Conservation (phyloP, 805 yeast species). For the Ogataea pini region DNA sequence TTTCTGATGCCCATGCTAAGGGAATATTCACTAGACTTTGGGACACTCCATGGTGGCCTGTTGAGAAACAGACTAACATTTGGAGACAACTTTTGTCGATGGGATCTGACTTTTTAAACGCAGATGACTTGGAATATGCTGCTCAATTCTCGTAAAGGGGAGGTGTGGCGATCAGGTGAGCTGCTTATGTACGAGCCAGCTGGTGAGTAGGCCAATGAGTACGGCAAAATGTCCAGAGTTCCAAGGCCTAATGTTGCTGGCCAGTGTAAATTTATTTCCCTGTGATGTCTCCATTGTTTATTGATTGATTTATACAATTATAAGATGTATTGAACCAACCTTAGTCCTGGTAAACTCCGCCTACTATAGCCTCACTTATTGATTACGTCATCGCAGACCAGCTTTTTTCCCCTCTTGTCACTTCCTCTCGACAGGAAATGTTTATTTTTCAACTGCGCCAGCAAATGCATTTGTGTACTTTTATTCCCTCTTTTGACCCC, state of each 20-base stretch:
- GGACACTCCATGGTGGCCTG: conserved; percentile 75
- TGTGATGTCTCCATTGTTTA: no score
- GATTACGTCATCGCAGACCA: background rate
- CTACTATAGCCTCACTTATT: background rate
- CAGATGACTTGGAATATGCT: conserved; percentile 52
- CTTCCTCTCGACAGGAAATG: background rate
- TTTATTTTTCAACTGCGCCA: background rate
- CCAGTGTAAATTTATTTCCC: no score
- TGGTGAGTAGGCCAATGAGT: no score
- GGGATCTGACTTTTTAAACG: conserved; percentile 61
- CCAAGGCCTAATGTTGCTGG: no score
- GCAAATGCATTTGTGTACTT: background rate
- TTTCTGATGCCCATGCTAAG: conserved; percentile 48
- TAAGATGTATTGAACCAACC: no score
- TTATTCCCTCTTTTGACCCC: conserved; percentile 1
- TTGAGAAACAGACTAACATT: conserved; percentile 41
- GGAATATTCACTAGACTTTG: conserved; percentile 63
- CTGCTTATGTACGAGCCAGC: no score
- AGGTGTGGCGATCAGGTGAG: no score
- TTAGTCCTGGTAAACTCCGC: background rate
- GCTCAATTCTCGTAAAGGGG: conserved; percentile 11
- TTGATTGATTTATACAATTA: no score
- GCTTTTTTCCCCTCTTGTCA: background rate
- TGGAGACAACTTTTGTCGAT: conserved; percentile 49
- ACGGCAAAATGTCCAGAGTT: no score